A percentile compares a stretch with the other conserved stretches of the same genome.
Conservation (phyloP, 1,139 yeast genomes). For the Pichia terricola region DNA sequence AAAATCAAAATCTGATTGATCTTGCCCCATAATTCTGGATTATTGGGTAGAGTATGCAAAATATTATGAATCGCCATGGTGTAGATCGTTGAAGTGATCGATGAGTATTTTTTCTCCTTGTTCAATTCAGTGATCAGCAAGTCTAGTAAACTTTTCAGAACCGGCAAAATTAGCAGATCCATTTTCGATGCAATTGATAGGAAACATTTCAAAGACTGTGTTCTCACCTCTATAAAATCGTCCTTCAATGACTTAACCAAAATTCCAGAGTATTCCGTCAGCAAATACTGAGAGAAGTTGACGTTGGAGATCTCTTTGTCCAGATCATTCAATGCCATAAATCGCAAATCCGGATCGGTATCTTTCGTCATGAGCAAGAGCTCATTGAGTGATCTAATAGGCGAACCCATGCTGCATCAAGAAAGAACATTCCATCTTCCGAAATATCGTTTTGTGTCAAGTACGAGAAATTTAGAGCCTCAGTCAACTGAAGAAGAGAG, state of each 20-base stretch:
- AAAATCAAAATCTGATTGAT: constrained; percentile 14
- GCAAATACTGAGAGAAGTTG: constrained; percentile 20
- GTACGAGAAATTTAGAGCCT: too few species aligned
- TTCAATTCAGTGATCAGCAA: constrained; percentile 13
- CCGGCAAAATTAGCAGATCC: constrained; percentile 19
- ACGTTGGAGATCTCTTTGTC: constrained; percentile 16
- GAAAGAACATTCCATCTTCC: too few species aligned
- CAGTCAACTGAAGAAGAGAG: too few species aligned
- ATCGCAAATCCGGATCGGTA: constrained; percentile 76
- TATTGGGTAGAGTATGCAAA: constrained; percentile 30
- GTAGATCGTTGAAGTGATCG: constrained; percentile 54
- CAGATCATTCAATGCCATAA: constrained; percentile 79
- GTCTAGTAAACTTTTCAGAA: constrained; percentile 22
- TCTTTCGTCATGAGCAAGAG: constrained; percentile 46
- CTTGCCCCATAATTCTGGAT: constrained; percentile 11
- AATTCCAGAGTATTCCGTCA: constrained; percentile 35
- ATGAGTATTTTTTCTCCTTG: constrained; percentile 21
- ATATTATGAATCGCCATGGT: constrained; percentile 65
- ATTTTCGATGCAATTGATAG: constrained; percentile 30
- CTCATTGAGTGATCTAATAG: constrained; percentile 8
- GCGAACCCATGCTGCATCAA: neutral
- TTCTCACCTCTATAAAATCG: constrained; percentile 66
- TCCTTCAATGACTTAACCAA: constrained; percentile 51
- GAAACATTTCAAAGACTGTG: constrained; percentile 61
- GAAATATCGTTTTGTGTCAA: too few species aligned